These are phyloP conservation scores for Rhynchospora breviuscula DNA, from an alignment of 176 grass and related monocot genomes.

Conservation along the genomic window DNA sequence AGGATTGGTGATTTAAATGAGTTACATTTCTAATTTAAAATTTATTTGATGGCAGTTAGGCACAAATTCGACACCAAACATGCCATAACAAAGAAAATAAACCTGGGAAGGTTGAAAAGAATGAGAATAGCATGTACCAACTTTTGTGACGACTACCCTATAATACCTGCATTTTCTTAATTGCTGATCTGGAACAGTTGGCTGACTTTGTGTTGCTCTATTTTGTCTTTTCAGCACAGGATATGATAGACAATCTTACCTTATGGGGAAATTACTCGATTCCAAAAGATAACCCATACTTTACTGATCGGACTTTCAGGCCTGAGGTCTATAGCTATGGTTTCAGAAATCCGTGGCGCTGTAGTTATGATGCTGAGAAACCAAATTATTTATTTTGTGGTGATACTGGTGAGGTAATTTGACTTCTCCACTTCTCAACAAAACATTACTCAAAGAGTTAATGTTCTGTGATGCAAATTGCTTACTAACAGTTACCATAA, in stretches of 20 bases:
- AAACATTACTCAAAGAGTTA: background rate
- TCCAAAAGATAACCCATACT: slow-evolving; percentile 72
- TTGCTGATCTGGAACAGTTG: background rate
- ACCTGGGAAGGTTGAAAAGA: background rate
- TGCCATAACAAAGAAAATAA: background rate
- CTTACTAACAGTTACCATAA: background rate
- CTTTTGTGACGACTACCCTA: background rate
- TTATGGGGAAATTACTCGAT: slow-evolving; percentile 73
- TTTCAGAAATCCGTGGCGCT: slow-evolving; percentile 78
- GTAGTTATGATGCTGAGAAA: slow-evolving; percentile 67
- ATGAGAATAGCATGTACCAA: background rate
- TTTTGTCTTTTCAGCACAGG: slow-evolving; percentile 4
- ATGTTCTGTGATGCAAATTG: background rate
- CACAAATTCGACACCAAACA: background rate
- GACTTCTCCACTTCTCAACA: background rate
- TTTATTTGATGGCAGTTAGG: background rate
- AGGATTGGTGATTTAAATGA: background rate
- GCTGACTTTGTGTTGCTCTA: background rate
- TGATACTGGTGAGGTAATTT: slow-evolving; percentile 53
- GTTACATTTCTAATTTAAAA: background rate
- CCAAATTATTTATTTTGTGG: slow-evolving; percentile 68
- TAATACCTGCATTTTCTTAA: background rate
- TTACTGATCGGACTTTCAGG: slow-evolving; percentile 39
- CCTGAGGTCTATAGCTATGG: slow-evolving; percentile 73
- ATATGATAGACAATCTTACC: slow-evolving; percentile 28